Evolutionary conservation across 2,329 filamentous ascomycete species (phyloP), one percentile per base, ranked within the genome.

Genomic region (Colletotrichum gigasporum): DNA sequence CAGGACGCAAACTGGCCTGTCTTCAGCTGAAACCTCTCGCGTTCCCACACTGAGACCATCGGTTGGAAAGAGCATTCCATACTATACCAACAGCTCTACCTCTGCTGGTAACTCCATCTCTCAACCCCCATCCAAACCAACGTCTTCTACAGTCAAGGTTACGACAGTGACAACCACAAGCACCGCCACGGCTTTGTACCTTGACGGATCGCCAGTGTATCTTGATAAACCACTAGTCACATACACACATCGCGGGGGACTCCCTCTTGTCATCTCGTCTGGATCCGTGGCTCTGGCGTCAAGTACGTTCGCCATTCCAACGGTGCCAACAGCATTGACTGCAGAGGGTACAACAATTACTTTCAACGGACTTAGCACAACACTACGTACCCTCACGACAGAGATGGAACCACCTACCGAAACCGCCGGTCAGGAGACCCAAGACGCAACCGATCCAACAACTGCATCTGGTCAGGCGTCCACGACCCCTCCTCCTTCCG

Each of bases 11-110:
- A 51, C 20, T 12, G 37, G 47, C 30, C 20, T 32, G 10, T 18
- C 20, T 12, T 51, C 47, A 9, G 30, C 47, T 7, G 47, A 14
- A 12, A 35, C 3, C 3, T 51, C 47, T 4, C 47, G n/a, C n/a
- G n/a, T 51, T 22, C 47, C 47, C 24, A 18, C 28, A 14, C 18
- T 12, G 0, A 51, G 24, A 9, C n/a, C 11, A 8, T 34, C 28
- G 4, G 1, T 11, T 2, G 37, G 7, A 18, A 54, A 20, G 5
- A 24, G 22, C 8, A 3, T 24, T 32, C 4, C 54, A 5, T 16
- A 26, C 8, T 57, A 37, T 14, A 20, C 54, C 20, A 57, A 57
- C 32, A 57, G 18, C 42, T 57, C 54, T 5, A 28, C 30, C 3
- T 26, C 9, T 7, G n/a, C n/a, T n/a, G n/a, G n/a, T n/a, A n/a